Base-by-base conservation (phyloP, 345 rosid species). In the Viola odorata region DNA sequence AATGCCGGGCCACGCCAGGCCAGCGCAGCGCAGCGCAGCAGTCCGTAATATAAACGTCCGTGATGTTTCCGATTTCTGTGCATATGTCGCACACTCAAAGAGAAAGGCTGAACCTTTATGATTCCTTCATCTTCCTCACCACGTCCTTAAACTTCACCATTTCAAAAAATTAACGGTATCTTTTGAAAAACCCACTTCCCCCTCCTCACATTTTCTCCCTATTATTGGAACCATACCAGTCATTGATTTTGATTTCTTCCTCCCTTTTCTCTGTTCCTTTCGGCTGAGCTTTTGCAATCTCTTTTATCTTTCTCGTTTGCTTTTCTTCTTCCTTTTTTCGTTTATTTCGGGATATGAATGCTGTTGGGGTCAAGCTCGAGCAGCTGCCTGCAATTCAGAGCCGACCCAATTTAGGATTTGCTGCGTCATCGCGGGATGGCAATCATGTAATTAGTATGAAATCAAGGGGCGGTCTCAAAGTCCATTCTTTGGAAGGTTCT, bases 331-430 rank as follows among this genome's bases (percentile, higher is more conserved):
- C 45, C 11, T 42, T 42, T 42, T 7, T 3, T 3, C 45, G 11
- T 42, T 42, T 42, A 42, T 42, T 6, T 36, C 1, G 55, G 23
- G 62, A 44, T 45, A 69, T 69, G 74, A 63, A 63, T 58, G 45
- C 56, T 17, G 45, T 54, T 38, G 60, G 38, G 47, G 10, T 45
- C 32, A 47, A 47, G 50, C 13, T 10, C 2, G 63, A 57, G 40
- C 51, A 60, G 44, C 40, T 58, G 39, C 41, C 61, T 41, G 69
- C n/a, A 11, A n/a, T 47, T n/a, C 50, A 47, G 50, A 4, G 5
- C 5, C 1, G 32, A 23, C 50, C 50, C n/a, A 47, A 7, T 12
- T 5, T 11, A n/a, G 50, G 61, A 53, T 50, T 64, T 49, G 37
- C 50, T 37, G 44, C 15, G 11, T 47, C 45, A 57, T 53, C 32